These are phyloP conservation scores for Neonectria hederae DNA, from an alignment of 2,329 filamentous ascomycete species.

Conservation along the genomic window DNA sequence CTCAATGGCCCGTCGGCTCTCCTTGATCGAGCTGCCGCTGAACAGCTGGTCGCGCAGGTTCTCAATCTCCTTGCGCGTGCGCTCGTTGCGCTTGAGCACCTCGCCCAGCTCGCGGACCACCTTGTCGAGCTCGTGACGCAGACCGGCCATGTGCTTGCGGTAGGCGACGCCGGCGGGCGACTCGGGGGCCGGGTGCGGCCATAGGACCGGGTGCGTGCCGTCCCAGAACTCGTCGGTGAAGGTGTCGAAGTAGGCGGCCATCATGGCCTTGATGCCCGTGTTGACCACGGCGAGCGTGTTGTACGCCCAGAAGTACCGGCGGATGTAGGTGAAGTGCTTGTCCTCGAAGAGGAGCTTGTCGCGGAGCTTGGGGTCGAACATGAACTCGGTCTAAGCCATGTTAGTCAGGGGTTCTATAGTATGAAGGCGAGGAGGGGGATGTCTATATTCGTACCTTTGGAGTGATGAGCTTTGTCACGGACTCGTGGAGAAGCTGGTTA, in stretches of 20 bases:
- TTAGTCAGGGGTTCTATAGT: constrained; percentile 13
- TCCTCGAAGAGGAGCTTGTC: constrained; percentile 71
- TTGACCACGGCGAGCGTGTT: constrained; percentile 69
- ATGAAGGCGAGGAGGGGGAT: not conserved
- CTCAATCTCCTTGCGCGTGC: constrained; percentile 63
- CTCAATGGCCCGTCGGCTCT: constrained; percentile 68
- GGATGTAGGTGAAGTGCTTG: constrained; percentile 67
- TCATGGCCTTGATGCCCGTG: constrained; percentile 66
- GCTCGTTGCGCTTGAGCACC: constrained; percentile 61
- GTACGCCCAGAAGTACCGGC: constrained; percentile 70
- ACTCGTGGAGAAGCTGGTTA: constrained; percentile 64
- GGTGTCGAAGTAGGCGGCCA: constrained; percentile 64
- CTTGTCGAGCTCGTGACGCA: constrained; percentile 60
- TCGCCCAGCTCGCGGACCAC: constrained; percentile 60
- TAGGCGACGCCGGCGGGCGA: constrained; percentile 58
- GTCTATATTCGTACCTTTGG: constrained; percentile 54
- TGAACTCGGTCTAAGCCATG: constrained; percentile 59
- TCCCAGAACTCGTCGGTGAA: constrained; percentile 69
- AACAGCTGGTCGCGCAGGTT: constrained; percentile 70
- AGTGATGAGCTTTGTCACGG: constrained; percentile 67
- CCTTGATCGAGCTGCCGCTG: constrained; percentile 69
- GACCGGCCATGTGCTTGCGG: constrained; percentile 55
- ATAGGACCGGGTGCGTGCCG: constrained; percentile 63
- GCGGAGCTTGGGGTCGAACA: constrained; percentile 65
- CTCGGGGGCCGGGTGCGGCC: constrained; percentile 61